phyloP scores from a whole-genome alignment of 306 rosid species.

The Dalbergia oliveri region DNA sequence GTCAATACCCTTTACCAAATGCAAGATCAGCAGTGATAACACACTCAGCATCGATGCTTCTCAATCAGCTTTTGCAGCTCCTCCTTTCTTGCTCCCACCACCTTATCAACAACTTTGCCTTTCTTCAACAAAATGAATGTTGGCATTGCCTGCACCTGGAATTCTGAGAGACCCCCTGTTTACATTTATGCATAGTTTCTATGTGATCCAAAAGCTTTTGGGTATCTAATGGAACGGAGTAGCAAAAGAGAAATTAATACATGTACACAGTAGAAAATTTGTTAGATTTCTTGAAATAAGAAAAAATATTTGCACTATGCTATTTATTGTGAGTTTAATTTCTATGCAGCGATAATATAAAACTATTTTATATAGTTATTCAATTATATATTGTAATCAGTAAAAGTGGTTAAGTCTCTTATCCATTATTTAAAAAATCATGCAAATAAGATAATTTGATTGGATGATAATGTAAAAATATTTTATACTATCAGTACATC shows the following conservation, averaged over 20 bases:
- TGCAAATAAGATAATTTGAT: too few relatives aligned
- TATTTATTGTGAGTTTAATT: too few relatives aligned
- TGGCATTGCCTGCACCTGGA: constrained; percentile 79
- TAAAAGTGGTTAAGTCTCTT: too few relatives aligned
- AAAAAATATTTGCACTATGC: too few relatives aligned
- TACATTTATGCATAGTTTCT: constrained; percentile 4
- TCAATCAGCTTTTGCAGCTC: constrained; percentile 70
- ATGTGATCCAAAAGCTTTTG: neutral
- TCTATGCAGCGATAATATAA: too few relatives aligned
- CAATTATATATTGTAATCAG: too few relatives aligned
- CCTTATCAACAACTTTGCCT: constrained; percentile 68
- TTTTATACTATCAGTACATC: too few relatives aligned
- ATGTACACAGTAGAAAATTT: neutral
- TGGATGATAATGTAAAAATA: too few relatives aligned
- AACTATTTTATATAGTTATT: too few relatives aligned
- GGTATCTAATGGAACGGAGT: neutral
- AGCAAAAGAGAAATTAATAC: neutral
- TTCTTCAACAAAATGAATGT: constrained; percentile 75
- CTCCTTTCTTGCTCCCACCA: constrained; percentile 75
- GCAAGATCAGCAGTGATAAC: neutral
- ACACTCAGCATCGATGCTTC: constrained; percentile 57
- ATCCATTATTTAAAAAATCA: too few relatives aligned
- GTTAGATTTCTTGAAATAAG: too few relatives aligned
- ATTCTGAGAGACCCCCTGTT: constrained; percentile 70
- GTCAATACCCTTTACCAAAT: neutral